A percentile compares a stretch with the other conserved stretches of the same genome.
These are phyloP conservation scores for Ustilago loliicola DNA, from an alignment of 1,284 basidiomycete genomes.

Conservation along the genomic window DNA sequence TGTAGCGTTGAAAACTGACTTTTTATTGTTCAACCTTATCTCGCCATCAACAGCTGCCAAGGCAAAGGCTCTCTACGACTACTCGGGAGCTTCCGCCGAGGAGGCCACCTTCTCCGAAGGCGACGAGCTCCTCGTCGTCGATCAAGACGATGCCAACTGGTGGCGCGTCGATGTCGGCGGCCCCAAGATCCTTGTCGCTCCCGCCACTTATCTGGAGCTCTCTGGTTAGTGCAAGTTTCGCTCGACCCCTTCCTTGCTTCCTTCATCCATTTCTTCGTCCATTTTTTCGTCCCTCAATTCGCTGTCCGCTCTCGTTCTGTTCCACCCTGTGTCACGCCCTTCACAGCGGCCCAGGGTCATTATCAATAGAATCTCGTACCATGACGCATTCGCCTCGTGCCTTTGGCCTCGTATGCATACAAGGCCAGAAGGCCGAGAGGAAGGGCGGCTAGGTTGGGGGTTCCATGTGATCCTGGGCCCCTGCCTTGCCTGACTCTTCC, in stretches of 20 bases:
- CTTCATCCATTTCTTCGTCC: conserved; percentile 29
- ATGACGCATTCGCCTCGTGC: conserved; percentile 32
- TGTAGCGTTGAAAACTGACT: conserved; percentile 8
- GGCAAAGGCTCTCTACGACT: conserved; percentile 68
- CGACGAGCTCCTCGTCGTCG: conserved; percentile 64
- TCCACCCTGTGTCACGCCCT: not conserved
- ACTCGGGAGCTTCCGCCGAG: conserved; percentile 62
- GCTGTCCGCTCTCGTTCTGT: not conserved
- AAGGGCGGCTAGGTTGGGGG: conserved; percentile 31
- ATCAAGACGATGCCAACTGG: conserved; percentile 67
- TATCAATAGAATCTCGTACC: conserved; percentile 44
- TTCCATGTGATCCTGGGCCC: conserved; percentile 40
- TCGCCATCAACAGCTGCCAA: conserved; percentile 28
- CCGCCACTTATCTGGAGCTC: conserved; percentile 67
- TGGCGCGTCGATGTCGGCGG: conserved; percentile 64
- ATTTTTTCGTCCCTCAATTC: not conserved
- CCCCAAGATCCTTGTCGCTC: conserved; percentile 62
- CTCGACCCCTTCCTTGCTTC: no score
- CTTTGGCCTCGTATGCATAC: conserved; percentile 35
- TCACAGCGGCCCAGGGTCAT: conserved; percentile 34
- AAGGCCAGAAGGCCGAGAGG: conserved; percentile 41
- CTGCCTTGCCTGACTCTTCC: conserved; percentile 18
- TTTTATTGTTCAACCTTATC: not conserved
- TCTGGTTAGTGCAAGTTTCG: conserved; percentile 59
- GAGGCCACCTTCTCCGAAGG: conserved; percentile 63